Evolutionary conservation across 1,284 basidiomycete genomes (phyloP), one percentile per base, ranked within the genome.

Genomic region (Leccinum solheimii): DNA sequence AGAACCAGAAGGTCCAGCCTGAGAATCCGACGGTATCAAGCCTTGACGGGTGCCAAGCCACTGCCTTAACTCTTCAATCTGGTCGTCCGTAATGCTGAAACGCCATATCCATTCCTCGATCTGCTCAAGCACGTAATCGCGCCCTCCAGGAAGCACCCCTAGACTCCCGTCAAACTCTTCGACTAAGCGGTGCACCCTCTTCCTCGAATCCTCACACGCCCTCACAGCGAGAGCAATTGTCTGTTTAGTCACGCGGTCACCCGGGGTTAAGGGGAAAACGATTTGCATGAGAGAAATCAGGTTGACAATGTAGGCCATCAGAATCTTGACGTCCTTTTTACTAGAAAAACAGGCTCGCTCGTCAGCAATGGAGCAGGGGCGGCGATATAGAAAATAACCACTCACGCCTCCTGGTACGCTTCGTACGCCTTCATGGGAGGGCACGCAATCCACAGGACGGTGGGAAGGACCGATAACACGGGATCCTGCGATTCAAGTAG

Each of bases 211-310:
- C 21, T 63, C 48, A n/a, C 66, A 63, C 4, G 38, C 57, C 1
- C 2, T 6, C 5, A 58, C 1, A 5, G 57, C 62, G n/a, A 27
- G 30, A 43, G 1, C 1, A 2, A 36, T 13, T 5, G 19, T 27
- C 21, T 56, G 5, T 1, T 4, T 0, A 7, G 51, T 61, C 6
- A 67, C 21, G 0, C 8, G 27, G 27, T 9, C 2, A 0, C 30
- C 30, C 1, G 56, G 16, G 0, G 54, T 30, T 9, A 64, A 3
- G 14, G 65, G 32, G 52, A 69, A 72, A 30, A 70, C 11, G 14
- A 34, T 38, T 51, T 73, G 65, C 69, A 73, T 66, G 50, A 72
- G 50, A 26, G 62, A 65, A 10, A 65, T 64, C 48, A 72, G 34
- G 45, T 71, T 59, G 7, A 72, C 62, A 36, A 73, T 71, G 53